phyloP scores from a whole-genome alignment of 768 basidiomycete species.

The Scleroderma citrinum region DNA sequence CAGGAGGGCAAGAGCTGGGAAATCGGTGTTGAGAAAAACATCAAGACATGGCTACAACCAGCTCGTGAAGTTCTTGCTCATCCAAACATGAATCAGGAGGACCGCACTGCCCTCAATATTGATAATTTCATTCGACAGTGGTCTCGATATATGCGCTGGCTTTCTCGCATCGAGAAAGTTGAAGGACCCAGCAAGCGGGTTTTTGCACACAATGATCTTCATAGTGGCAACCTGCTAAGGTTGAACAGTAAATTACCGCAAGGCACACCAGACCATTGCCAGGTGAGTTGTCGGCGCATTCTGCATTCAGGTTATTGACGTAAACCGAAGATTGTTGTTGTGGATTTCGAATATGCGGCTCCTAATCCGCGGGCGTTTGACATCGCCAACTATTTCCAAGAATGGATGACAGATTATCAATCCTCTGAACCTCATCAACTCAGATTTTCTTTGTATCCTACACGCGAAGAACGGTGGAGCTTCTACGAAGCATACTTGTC shows the following conservation, averaged over 20 bases:
- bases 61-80: slow-evolving; percentile 74
- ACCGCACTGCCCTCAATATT: slow-evolving; percentile 55
- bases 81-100: slow-evolving; percentile 40
- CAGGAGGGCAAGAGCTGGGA: slow-evolving; percentile 47
- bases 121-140: slow-evolving; percentile 59
- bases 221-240: slow-evolving; percentile 88
- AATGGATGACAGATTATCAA: slow-evolving; percentile 95
- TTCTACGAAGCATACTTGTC: slow-evolving; percentile 83
- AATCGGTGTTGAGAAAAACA: slow-evolving; percentile 59
- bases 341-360: slow-evolving; percentile 96
- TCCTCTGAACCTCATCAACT: slow-evolving; percentile 61
- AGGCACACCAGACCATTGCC: slow-evolving; percentile 66
- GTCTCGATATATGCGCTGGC: slow-evolving; percentile 64
- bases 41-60: slow-evolving; percentile 61
- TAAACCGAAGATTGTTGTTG: slow-evolving; percentile 76
- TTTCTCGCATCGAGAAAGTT: slow-evolving; percentile 52
- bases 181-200: slow-evolving; percentile 61
- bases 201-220: slow-evolving; percentile 91
- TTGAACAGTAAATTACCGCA: slow-evolving; percentile 48
- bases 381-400: slow-evolving; percentile 95
- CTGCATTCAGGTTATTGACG: slow-evolving; percentile 8
- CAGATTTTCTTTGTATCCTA: slow-evolving; percentile 63
- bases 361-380: slow-evolving; percentile 93
- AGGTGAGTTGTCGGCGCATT: slow-evolving; percentile 40
- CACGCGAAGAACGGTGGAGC: slow-evolving; percentile 61